Base-by-base conservation (phyloP, 495 filamentous ascomycete genomes). In the Aspergillus taichungensis region DNA sequence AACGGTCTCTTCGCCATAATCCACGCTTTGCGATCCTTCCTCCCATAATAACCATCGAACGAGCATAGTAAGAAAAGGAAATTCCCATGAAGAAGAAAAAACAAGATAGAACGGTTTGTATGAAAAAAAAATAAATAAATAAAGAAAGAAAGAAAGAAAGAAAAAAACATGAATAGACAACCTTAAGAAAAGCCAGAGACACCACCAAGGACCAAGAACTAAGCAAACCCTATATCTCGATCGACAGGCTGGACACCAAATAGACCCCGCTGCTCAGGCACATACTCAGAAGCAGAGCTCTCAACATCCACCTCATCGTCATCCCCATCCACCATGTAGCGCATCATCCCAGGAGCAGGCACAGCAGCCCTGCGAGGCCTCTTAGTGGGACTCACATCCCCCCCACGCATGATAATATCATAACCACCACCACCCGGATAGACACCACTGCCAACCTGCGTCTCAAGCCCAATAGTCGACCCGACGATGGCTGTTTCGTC, bases 221-320 rank as follows among this genome's bases (percentile, higher is more conserved):
- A 24, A 24, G 18, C 18, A 24, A 24, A 24, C 18, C 18, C 18
- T 4, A 24, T 24, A 24, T 24, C 18, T 4, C 4, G 18, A 24
- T 24, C 18, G 18, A 24, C 18, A 4, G 1, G 18, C 18, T 24
- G 18, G 18, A 24, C 18, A 1, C 18, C 18, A 24, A 24, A 24
- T 1, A 24, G 18, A 24, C 2, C 18, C 18, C 18, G 18, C 18
- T 24, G 18, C 5, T 61, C 57, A 39, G 53, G 53, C 8, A 34
- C 14, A 34, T 56, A 55, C 39, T 56, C 50, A 8, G 47, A 48
- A 5, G 45, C 40, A 8, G 50, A 51, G 36, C 47, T 53, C 8
- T 54, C 48, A 12, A 34, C 11, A 13, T 49, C 44, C 38, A 32
- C 29, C 31, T 35, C 42, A 7, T 14, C 42, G 3, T 53, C 52